phyloP scores from a whole-genome alignment of 2,329 filamentous ascomycete species.

The Colletotrichum cereale region DNA sequence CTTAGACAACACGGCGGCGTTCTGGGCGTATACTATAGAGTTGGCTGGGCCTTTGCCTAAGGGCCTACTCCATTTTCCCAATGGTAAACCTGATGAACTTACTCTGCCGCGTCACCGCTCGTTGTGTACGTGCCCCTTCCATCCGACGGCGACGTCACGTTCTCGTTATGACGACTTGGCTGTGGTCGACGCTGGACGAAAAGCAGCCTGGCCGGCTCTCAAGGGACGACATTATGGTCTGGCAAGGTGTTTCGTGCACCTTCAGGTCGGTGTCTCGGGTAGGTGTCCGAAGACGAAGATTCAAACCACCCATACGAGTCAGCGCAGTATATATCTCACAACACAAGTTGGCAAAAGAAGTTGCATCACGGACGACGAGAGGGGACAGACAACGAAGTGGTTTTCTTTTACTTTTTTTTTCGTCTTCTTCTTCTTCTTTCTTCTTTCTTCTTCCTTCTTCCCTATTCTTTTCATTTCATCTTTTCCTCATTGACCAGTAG shows the following conservation, averaged over 20 bases:
- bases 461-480: slow-evolving; percentile 29
- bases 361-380: background rate
- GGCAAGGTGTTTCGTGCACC: background rate
- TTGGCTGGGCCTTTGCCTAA: slow-evolving; percentile 2
- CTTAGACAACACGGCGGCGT: slow-evolving; percentile 32
- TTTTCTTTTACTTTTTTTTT: slow-evolving; percentile 21
- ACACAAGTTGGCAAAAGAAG: background rate
- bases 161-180: background rate
- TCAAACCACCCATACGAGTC: background rate
- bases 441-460: slow-evolving; percentile 2
- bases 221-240: background rate
- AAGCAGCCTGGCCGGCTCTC: background rate
- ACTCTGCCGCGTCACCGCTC: too few relatives aligned
- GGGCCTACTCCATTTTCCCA: background rate
- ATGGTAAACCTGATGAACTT: background rate
- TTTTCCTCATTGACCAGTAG: slow-evolving; percentile 24
- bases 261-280: background rate
- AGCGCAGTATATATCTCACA: background rate
- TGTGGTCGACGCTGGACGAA: background rate
- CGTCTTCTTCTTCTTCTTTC: slow-evolving; percentile 18
- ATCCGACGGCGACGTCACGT: background rate
- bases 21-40: slow-evolving; percentile 31
- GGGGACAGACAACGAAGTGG: background rate
- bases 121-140: background rate
- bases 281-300: background rate